Percentiles rank a stretch among this genome's conserved stretches.
These are phyloP conservation scores for Kwoniella bestiolae DNA, from an alignment of 768 basidiomycete species.

Conservation along the genomic window DNA sequence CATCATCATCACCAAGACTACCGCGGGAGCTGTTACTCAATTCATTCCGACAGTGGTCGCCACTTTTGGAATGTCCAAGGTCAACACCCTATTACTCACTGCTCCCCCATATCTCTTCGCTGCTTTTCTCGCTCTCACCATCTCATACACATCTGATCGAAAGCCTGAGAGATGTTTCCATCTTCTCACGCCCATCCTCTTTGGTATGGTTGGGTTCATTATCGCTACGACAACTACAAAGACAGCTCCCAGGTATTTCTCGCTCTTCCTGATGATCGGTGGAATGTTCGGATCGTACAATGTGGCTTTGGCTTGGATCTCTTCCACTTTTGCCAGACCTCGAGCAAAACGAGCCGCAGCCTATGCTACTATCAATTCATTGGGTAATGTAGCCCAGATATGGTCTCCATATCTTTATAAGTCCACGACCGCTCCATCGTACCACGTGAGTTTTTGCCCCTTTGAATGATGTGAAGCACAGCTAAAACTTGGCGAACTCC, in stretches of 20 bases:
- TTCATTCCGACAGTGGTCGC: constrained; percentile 47
- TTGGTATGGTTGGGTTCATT: constrained; percentile 41
- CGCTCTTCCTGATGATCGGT: constrained; percentile 45
- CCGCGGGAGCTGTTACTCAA: constrained; percentile 44
- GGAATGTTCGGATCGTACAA: constrained; percentile 46
- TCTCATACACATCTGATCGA: constrained; percentile 38
- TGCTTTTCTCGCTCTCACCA: constrained; percentile 30
- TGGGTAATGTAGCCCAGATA: constrained; percentile 49
- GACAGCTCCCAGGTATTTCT: constrained; percentile 42
- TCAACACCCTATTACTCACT: constrained; percentile 37
- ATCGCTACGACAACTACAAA: constrained; percentile 35
- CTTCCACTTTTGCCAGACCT: constrained; percentile 40
- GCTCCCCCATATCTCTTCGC: constrained; percentile 50
- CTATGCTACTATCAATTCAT: constrained; percentile 41
- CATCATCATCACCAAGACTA: constrained; percentile 49
- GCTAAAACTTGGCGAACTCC: neutral
- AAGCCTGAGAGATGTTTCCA: constrained; percentile 40
- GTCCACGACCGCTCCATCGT: constrained; percentile 32
- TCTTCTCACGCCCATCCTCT: constrained; percentile 29
- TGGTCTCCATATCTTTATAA: constrained; percentile 49
- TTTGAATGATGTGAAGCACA: neutral
- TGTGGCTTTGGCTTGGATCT: constrained; percentile 42
- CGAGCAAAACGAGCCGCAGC: constrained; percentile 46
- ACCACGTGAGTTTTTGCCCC: constrained; percentile 26
- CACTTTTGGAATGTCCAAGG: constrained; percentile 42